Base-by-base conservation (phyloP, 2,329 filamentous ascomycete genomes). In the Trichoderma afroharzianum region DNA sequence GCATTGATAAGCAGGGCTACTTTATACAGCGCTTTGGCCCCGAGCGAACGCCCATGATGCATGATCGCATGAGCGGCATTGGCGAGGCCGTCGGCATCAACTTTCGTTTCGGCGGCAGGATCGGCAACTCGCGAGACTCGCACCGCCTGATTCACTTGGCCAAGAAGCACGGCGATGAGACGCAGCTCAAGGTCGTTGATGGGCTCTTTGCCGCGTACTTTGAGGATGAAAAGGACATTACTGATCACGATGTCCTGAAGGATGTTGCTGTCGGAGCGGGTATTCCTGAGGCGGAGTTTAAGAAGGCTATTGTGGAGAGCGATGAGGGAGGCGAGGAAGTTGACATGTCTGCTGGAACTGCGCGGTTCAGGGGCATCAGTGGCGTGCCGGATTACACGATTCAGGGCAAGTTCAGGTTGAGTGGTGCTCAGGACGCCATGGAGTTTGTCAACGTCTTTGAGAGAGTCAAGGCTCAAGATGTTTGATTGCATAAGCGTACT, bases 361-460 rank as follows among this genome's bases (percentile, higher is more conserved):
- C 81, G 3, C 76, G 77, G 59, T 71, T 71, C 32, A 74, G 74
- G 1, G 81, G 80, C 36, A 80, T 95, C 69, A 84, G 82, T 50
- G 92, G 92, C 0, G 92, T 95, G 72, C 92, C 93, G 14, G 89
- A 92, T 77, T 93, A 92, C 79, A 88, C 89, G 5, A 86, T 96
- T 70, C 92, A 94, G 78, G 89, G 86, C 3, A 82, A 82, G 74
- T 93, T 88, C 79, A 85, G 89, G 73, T 83, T 95, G 26, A 88
- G 89, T 15, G 93, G 93, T 2, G 91, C 91, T 50, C 90, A 93
- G 81, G 88, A 91, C 71, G 85, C 89, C 1, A 84, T 84, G 67
- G 86, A 88, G 1, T 93, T 94, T 77, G 80, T 92, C 74, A 84
- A 87, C 73, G 81, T 91, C 15, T 94, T 95, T 80, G 87, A 90